phyloP scores from a whole-genome alignment of 495 filamentous ascomycete genomes.

The Penicillium taxi region DNA sequence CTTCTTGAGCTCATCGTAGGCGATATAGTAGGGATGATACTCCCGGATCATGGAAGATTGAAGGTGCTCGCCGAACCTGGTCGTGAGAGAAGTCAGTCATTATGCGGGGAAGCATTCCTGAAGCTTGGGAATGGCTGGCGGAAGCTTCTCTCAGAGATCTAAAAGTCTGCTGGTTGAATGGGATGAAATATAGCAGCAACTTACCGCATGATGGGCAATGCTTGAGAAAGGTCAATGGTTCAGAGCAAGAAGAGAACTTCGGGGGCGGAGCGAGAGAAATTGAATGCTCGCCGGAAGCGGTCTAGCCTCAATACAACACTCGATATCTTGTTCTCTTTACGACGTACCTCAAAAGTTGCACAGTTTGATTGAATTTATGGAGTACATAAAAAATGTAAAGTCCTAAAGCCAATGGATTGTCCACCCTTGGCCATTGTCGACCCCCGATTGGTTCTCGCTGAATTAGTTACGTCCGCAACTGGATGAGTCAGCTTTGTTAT shows the following conservation, averaged over 20 bases:
- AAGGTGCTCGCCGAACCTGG: conserved; percentile 95
- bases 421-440: no score
- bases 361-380: no score
- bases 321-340: no score
- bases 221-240: conserved; percentile 10
- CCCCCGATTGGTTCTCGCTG: no score
- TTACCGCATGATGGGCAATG: conserved; percentile 24
- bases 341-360: no score
- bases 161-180: background rate
- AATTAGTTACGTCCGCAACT: no score
- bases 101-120: conserved; percentile 12
- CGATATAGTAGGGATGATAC: conserved; percentile 95
- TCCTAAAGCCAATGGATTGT: no score
- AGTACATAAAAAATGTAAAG: no score
- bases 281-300: no score
- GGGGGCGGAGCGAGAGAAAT: no score
- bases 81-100: conserved; percentile 27
- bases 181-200: conserved; percentile 2
- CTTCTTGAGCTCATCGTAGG: conserved; percentile 87
- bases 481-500: no score
- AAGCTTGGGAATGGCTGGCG: background rate
- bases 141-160: background rate
- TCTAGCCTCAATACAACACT: no score
- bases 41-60: conserved; percentile 88
- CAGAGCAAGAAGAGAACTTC: conserved; percentile 30